phyloP scores from a whole-genome alignment of 1,284 basidiomycete genomes.

The Sanghuangporus weigelae region DNA sequence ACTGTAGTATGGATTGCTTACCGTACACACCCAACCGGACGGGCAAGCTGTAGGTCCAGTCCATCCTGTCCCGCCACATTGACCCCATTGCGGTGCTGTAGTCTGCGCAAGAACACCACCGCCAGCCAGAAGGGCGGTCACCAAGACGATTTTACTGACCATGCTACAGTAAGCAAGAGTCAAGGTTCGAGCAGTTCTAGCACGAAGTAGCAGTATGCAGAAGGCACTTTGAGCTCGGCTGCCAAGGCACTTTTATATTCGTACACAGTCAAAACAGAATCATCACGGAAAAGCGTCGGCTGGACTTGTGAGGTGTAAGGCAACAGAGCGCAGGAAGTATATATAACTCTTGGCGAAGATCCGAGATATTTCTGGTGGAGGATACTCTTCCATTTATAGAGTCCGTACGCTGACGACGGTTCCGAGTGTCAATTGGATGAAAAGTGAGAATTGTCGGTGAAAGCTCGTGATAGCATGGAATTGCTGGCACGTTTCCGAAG shows the following conservation, averaged over 20 bases:
- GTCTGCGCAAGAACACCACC: constrained; percentile 23
- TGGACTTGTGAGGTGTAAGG: background rate
- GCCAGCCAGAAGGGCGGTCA: constrained; percentile 19
- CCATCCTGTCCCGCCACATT: constrained; percentile 47
- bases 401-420: background rate
- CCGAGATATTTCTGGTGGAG: background rate
- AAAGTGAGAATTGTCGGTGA: background rate
- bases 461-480: background rate
- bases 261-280: background rate
- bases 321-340: background rate
- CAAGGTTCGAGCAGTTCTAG: background rate
- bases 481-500: background rate
- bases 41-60: constrained; percentile 44
- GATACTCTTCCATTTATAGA: background rate
- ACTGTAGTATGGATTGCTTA: constrained; percentile 39
- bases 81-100: constrained; percentile 27
- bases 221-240: background rate
- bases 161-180: background rate
- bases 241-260: background rate
- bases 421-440: background rate
- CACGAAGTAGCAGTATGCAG: background rate
- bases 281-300: constrained; percentile 9
- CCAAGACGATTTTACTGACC: constrained; percentile 9
- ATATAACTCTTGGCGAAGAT: background rate
- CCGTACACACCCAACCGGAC: constrained; percentile 43